Base-by-base conservation (phyloP, 2,329 filamentous ascomycete genomes). In the Chaetomium globosum region DNA sequence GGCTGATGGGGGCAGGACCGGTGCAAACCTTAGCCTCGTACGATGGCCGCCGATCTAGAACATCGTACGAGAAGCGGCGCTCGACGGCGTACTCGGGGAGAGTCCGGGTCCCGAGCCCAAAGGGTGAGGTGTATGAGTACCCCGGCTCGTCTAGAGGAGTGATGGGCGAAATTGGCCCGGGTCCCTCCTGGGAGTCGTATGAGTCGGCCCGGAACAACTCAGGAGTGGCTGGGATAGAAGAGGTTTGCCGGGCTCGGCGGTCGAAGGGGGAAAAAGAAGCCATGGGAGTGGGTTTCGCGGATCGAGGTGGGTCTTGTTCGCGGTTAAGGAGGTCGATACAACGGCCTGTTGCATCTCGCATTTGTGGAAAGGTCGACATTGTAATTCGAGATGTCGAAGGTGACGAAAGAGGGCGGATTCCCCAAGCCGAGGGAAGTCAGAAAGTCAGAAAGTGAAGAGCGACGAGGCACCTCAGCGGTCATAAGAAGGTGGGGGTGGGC, bases 241-340 rank as follows among this genome's bases (percentile, higher is more conserved):
- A 82, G 61, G 67, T 79, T 49, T 75, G 73, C 60, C 79, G 75
- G 19, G 77, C 71, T 30, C 75, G 72, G 21, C 73, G 70, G 65
- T 76, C 72, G 33, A 67, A 63, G 26, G 52, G 43, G 9, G 59
- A 7, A 30, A 59, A 39, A 23, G 61, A 2, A 73, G 75, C 31
- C 7, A 10, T 72, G 60, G 55, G 28, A 59, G 54, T 58, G 65
- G 57, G 26, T 26, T 26, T 69, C 66, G 64, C 16, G 48, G 66
- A 65, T 67, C 65, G 21, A n/a, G 33, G 48, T 31, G 73, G 65
- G 64, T 75, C 72, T 16, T 76, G 73, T 56, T 85, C 83, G 68
- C 87, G 84, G 74, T 87, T 87, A 48, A 88, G 78, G 10, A 88
- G 78, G 59, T 85, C 87, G 73, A 88, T 82, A 74, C 81, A 78